Base-by-base conservation (phyloP, 495 filamentous ascomycete genomes). In the Daldinia vernicosa region DNA sequence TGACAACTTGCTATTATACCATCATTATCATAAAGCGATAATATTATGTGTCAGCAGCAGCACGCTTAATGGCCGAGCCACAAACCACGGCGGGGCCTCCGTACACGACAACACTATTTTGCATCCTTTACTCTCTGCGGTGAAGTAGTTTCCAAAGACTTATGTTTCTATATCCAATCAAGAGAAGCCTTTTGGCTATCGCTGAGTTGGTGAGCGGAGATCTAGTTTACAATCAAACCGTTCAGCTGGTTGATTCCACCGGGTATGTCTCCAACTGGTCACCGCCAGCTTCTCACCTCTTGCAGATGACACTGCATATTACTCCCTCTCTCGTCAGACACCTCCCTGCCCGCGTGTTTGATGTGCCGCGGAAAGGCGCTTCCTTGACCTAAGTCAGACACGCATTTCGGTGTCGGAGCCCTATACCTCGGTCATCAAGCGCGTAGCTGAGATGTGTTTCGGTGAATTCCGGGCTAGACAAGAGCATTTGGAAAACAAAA, bases 321-420 rank as follows among this genome's bases (percentile, higher is more conserved):
- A 64, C 69, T 64, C 26, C 33, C 54, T 53, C 35, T 37, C 37
- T 56, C 27, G 65, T 72, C 50, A 57, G 30, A 72, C 64, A 43
- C 55, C 32, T 65, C 33, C 30, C 52, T 45, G 39, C 70, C 70
- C 70, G 69, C 70, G 70, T 72, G 70, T 72, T 61, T 68, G 60
- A 72, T 62, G 65, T 62, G 32, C 60, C 35, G 63, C 64, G 64
- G 69, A 60, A 72, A 19, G 24, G 39, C 30, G 64, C 66, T 47
- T 62, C 33, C 63, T 72, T 40, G 51, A 72, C 59, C 51, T 65
- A 67, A 47, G 65, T 68, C 53, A 71, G 69, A 63, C 35, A 56
- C 35, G 26, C 43, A 47, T 40, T 40, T 50, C 30, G 28, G 65
- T 66, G 68, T 68, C 27, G 57, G 70, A 61, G 67, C 65, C 12